Base-by-base conservation (phyloP, 2,329 filamentous ascomycete genomes). In the Colletotrichum neosansevieriae region DNA sequence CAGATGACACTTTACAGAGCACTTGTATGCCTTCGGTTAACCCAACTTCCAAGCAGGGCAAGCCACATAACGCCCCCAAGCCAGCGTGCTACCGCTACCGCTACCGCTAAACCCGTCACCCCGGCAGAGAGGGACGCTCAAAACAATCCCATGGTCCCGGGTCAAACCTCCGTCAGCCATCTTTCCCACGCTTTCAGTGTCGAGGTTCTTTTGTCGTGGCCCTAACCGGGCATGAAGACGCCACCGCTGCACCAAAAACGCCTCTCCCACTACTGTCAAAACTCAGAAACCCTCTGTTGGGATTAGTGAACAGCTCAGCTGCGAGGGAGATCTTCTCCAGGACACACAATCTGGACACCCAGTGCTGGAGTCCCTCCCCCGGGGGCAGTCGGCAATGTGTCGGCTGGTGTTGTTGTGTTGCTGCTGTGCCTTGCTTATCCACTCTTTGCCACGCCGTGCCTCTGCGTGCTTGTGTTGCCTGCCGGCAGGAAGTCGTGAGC, bases 91-190 rank as follows among this genome's bases (percentile, higher is more conserved):
- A 34, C 17, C 59, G 36, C 36, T 21, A 34, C 17, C 47, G 15
- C 49, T 15, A 29, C 36, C 45, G 34, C 40, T 42, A 29, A 29
- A 54, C 56, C 62, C 62, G 21, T 53, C 12, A 53, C 45, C 51
- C 44, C 38, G 51, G 60, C 59, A 45, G 40, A 54, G 40, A 53
- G 53, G 38, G 7, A 19, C 19, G 47, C 36, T 21, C 53, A 32
- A 29, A 36, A 58, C 59, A 24, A 49, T 58, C 38, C 60, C 60
- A 58, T 47, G 60, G 60, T 51, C 49, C 59, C 45, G 64, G 58
- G 38, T 67, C 58, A 11, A 15, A 38, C 13, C 24, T 29, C 57
- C 17, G 29, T 38, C 47, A 40, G 47, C 45, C 21, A 6, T 38
- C 40, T 34, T 29, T 45, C 40, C 36, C 4, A 50, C 34, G 11